Evolutionary conservation across 441 rosid genomes (phyloP).

Genomic region (Gossypium trilobum): DNA sequence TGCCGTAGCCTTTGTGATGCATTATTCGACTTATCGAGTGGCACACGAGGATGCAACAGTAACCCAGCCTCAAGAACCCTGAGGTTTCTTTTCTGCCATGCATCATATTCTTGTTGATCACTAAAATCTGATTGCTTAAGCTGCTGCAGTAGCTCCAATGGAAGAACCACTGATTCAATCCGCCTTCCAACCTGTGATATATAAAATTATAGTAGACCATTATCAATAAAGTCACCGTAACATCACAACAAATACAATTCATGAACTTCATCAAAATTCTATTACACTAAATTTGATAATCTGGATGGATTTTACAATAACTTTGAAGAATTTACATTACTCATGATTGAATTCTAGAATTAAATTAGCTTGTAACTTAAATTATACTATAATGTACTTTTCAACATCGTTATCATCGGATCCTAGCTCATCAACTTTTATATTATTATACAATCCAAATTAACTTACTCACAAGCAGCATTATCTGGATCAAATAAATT

Average conservation of each 20-base stretch:
- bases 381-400: neutral
- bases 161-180: slow-evolving; percentile 78
- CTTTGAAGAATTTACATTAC: neutral
- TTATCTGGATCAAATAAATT: slow-evolving; percentile 14
- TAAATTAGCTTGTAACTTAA: neutral
- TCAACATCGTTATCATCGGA: slow-evolving; percentile 7
- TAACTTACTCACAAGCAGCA: neutral
- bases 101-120: slow-evolving; percentile 73
- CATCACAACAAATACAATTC: neutral
- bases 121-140: slow-evolving; percentile 79
- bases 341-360: neutral
- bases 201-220: no score
- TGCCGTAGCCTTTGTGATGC: slow-evolving; percentile 62
- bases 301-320: neutral
- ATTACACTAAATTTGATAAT: neutral
- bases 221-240: neutral
- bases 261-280: neutral
- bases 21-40: slow-evolving; percentile 56
- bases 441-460: neutral
- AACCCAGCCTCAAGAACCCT: slow-evolving; percentile 87
- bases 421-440: neutral
- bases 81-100: slow-evolving; percentile 77
- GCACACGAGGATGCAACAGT: slow-evolving; percentile 70
- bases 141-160: slow-evolving; percentile 85
- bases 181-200: slow-evolving; percentile 68